phyloP scores from a whole-genome alignment of 805 yeast species.

The Spathaspora gorwiae region DNA sequence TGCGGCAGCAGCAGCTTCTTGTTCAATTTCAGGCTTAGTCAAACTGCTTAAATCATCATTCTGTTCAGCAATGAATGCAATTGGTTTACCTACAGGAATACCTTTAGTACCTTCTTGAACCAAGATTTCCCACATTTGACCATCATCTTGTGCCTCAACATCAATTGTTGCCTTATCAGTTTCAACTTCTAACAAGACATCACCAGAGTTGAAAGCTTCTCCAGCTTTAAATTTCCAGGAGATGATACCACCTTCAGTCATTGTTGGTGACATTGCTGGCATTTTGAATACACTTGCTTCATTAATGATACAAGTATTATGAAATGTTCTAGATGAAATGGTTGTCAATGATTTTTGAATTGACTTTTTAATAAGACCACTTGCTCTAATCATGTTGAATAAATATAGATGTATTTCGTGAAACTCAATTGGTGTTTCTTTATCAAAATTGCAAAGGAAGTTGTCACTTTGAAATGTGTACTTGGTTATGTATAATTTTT shows the following conservation, averaged over 20 bases:
- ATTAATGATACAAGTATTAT: constrained; percentile 2
- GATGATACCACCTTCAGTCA: constrained; percentile 92
- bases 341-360: not conserved
- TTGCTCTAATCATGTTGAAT: not conserved
- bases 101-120: constrained; percentile 72
- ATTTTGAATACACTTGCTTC: constrained; percentile 60
- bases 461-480: no score
- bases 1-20: constrained; percentile 16
- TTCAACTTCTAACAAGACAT: constrained; percentile 75
- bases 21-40: constrained; percentile 49
- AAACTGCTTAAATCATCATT: constrained; percentile 74
- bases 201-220: constrained; percentile 75
- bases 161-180: constrained; percentile 82
- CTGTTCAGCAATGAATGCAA: constrained; percentile 84
- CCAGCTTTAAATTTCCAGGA: constrained; percentile 78
- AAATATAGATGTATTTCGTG: not conserved
- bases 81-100: constrained; percentile 80
- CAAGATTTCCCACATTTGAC: constrained; percentile 73
- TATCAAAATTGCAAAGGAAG: no score
- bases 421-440: no score
- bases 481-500: not conserved
- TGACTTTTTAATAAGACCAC: not conserved
- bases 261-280: constrained; percentile 99
- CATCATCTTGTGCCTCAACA: constrained; percentile 90
- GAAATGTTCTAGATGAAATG: constrained; percentile 2